Evolutionary conservation across 148 eudicot species (phyloP).

Genomic region (Amaranthus hypochondriacus): DNA sequence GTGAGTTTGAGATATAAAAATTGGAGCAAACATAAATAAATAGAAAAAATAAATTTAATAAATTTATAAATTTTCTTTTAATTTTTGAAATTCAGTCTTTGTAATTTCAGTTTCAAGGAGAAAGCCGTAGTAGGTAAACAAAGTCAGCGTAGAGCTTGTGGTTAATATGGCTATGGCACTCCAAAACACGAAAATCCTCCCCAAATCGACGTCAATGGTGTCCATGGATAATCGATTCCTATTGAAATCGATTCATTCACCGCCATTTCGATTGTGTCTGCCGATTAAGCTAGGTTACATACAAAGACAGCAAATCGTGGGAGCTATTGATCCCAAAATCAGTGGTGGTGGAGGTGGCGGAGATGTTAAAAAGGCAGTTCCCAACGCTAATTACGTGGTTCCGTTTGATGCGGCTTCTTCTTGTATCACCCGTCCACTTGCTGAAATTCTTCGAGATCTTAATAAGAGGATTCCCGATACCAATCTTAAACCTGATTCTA

Average conservation of each 20-base stretch:
- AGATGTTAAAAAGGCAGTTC: conserved; percentile 37
- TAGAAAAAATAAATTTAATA: not conserved
- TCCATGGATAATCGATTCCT: not conserved
- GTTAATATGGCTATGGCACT: conserved; percentile 25
- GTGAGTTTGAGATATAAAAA: not conserved
- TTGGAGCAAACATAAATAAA: not conserved
- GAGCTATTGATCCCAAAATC: conserved; percentile 34
- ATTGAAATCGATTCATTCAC: not conserved
- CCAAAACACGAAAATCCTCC: conserved; percentile 20
- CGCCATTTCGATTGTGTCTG: not conserved
- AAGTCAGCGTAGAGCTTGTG: conserved; percentile 15
- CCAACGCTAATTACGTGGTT: conserved; percentile 78
- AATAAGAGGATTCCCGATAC: conserved; percentile 85
- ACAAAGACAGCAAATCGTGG: conserved; percentile 11
- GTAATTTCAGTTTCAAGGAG: conserved; percentile 2
- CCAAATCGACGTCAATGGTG: conserved; percentile 13
- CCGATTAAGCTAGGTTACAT: conserved; percentile 6
- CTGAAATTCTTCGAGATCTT: conserved; percentile 83
- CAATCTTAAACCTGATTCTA: conserved; percentile 41
- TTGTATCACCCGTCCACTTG: conserved; percentile 80
- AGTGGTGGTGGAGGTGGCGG: conserved; percentile 17
- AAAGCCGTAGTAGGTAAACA: conserved; percentile 17
- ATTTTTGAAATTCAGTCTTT: too few species aligned
- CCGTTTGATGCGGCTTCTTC: conserved; percentile 66
- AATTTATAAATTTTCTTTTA: too few species aligned